phyloP scores from a whole-genome alignment of 192 early-diverging fungal species.

The Coemansia pectinata region DNA sequence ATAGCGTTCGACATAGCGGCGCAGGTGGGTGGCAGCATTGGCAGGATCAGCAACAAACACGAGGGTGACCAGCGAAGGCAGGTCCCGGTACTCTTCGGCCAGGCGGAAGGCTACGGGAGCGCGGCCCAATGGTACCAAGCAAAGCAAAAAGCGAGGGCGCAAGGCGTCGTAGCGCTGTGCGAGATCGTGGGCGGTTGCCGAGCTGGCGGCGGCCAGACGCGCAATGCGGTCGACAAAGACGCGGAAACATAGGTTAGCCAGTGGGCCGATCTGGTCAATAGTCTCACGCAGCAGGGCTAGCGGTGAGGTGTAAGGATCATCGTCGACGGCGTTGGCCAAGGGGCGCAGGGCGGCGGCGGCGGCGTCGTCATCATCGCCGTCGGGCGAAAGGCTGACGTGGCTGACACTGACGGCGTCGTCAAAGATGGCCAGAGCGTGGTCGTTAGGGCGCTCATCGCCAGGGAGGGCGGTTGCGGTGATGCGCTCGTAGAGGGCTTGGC shows the following conservation, averaged over 20 bases:
- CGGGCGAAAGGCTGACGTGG: neutral
- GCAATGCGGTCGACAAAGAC: constrained; percentile 37
- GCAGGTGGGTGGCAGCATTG: constrained; percentile 34
- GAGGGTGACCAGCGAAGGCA: constrained; percentile 34
- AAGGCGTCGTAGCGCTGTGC: constrained; percentile 26
- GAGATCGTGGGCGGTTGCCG: constrained; percentile 8
- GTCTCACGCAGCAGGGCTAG: constrained; percentile 37
- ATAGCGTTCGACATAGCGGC: constrained; percentile 25
- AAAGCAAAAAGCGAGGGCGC: constrained; percentile 35
- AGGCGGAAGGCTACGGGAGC: constrained; percentile 38
- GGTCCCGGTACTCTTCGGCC: constrained; percentile 49
- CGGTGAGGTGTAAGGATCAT: constrained; percentile 31
- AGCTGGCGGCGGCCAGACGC: neutral
- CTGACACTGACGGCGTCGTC: constrained; percentile 30
- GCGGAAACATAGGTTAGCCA: constrained; percentile 46
- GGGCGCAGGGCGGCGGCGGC: neutral
- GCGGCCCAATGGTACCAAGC: constrained; percentile 39
- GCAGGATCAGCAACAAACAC: constrained; percentile 26
- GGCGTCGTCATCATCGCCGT: neutral
- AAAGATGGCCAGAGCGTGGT: constrained; percentile 11
- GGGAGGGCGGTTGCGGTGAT: constrained; percentile 28
- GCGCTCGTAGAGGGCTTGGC: constrained; percentile 35
- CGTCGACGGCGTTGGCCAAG: neutral
- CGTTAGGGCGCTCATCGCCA: constrained; percentile 12
- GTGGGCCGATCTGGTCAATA: constrained; percentile 37